These are phyloP conservation scores for Boletus rubropictus DNA, from an alignment of 768 basidiomycete species.

Conservation along the genomic window DNA sequence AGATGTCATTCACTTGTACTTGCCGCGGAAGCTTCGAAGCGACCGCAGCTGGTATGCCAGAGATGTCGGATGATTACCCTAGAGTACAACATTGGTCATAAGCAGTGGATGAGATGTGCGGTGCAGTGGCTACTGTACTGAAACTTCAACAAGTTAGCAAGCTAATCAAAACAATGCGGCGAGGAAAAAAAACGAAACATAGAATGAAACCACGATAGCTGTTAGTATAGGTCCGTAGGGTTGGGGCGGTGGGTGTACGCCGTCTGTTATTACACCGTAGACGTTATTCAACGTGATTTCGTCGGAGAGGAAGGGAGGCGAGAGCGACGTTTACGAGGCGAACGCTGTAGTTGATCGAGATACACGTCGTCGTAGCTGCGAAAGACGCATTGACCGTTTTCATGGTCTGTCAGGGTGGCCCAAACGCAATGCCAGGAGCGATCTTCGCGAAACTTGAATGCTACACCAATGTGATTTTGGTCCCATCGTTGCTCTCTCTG, in stretches of 20 bases:
- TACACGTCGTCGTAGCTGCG: constrained; percentile 60
- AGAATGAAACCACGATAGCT: constrained; percentile 1
- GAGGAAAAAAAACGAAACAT: constrained; percentile 1
- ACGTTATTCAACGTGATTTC: constrained; percentile 17
- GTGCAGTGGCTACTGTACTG: constrained; percentile 7
- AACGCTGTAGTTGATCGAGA: constrained; percentile 41
- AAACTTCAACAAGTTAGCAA: constrained; percentile 2
- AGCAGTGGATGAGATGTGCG: constrained; percentile 3
- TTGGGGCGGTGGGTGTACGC: constrained; percentile 12
- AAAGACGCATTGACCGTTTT: constrained; percentile 44
- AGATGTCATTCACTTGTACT: neutral
- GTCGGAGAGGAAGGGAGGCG: constrained; percentile 21
- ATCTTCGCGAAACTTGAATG: constrained; percentile 48
- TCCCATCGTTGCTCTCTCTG: constrained; percentile 30
- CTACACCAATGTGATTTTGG: constrained; percentile 38
- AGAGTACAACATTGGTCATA: constrained; percentile 10
- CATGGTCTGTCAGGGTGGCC: constrained; percentile 53
- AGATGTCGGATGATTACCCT: neutral
- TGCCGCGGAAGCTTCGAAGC: neutral
- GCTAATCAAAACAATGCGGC: constrained; percentile 15
- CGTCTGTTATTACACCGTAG: constrained; percentile 6
- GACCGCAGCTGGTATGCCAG: constrained; percentile 1
- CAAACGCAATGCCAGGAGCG: constrained; percentile 59
- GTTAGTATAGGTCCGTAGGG: constrained; percentile 12
- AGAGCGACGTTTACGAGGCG: constrained; percentile 33